These are phyloP conservation scores for Rutidosis leptorrhynchoides DNA, from an alignment of 129 eudicot genomes.

Conservation along the genomic window DNA sequence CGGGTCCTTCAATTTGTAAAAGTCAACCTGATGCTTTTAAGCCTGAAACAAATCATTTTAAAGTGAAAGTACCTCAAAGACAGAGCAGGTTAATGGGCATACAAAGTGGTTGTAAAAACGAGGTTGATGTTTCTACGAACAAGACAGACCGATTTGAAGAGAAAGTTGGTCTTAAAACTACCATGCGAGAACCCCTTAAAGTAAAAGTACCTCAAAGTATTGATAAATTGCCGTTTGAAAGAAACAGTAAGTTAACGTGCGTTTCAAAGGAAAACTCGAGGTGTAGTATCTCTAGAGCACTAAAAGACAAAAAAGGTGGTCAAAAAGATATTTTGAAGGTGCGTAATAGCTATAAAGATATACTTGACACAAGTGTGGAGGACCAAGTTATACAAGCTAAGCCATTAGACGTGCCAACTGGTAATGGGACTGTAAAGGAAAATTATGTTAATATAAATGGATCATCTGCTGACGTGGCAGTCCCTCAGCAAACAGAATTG, in stretches of 20 bases:
- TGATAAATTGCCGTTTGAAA: conserved; percentile 30
- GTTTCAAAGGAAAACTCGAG: conserved; percentile 30
- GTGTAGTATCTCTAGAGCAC: conserved; percentile 26
- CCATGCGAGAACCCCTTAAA: neutral
- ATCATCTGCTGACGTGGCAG: conserved; percentile 31
- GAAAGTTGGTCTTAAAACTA: conserved; percentile 33
- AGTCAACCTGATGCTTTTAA: conserved; percentile 37
- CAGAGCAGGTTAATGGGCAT: conserved; percentile 40
- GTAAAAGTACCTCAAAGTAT: conserved; percentile 7
- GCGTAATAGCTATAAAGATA: conserved; percentile 40
- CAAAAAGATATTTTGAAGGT: conserved; percentile 39
- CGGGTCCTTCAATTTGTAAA: conserved; percentile 31
- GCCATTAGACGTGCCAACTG: conserved; percentile 29
- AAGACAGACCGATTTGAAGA: conserved; percentile 24
- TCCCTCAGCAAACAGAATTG: conserved; percentile 25
- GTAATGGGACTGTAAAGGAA: conserved; percentile 38
- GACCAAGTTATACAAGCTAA: conserved; percentile 21
- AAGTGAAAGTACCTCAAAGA: conserved; percentile 33
- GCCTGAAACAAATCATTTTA: conserved; percentile 22
- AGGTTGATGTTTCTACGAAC: conserved; percentile 34
- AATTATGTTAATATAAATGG: conserved; percentile 31
- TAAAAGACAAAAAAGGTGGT: conserved; percentile 38
- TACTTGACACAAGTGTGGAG: conserved; percentile 32
- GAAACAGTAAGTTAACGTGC: conserved; percentile 40
- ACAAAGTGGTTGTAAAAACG: conserved; percentile 28